phyloP scores from a whole-genome alignment of 2,329 filamentous ascomycete species.

The Calonectria montana region DNA sequence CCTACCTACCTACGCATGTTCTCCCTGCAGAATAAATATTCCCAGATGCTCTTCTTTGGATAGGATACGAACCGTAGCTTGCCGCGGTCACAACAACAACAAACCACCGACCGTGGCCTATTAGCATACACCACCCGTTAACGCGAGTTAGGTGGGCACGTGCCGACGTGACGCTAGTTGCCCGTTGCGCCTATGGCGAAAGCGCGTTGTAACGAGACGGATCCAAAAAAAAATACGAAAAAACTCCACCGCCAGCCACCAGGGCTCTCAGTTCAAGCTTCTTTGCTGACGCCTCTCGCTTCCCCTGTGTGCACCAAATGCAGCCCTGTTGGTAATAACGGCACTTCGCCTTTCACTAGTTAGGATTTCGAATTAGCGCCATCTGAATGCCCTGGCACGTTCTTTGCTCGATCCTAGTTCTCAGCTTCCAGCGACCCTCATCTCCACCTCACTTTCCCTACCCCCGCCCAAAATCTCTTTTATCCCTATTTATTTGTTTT shows the following conservation, averaged over 20 bases:
- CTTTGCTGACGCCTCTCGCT: conserved; percentile 19
- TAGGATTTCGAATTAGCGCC: neutral
- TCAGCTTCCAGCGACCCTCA: conserved; percentile 27
- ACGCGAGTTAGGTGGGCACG: conserved; percentile 29
- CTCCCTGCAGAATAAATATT: neutral
- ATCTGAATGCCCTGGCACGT: conserved; percentile 5
- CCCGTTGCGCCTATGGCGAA: conserved; percentile 25
- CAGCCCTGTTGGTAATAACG: conserved; percentile 10
- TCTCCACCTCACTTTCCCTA: conserved; percentile 22
- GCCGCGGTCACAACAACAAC: neutral
- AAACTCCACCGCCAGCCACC: conserved; percentile 30
- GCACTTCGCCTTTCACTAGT: conserved; percentile 1
- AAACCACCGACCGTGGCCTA: neutral
- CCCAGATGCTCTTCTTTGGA: neutral
- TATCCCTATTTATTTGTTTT: conserved; percentile 14
- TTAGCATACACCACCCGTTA: neutral
- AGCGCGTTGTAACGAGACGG: conserved; percentile 29
- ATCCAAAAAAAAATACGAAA: conserved; percentile 24
- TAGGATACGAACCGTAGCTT: neutral
- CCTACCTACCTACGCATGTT: neutral
- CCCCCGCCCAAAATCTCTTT: conserved; percentile 20
- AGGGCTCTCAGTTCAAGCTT: conserved; percentile 7
- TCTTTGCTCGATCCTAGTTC: conserved; percentile 24
- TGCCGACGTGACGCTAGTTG: conserved; percentile 40
- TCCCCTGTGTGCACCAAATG: conserved; percentile 21